Evolutionary conservation across 148 eudicot species (phyloP).

Genomic region (Diospyros kaki): DNA sequence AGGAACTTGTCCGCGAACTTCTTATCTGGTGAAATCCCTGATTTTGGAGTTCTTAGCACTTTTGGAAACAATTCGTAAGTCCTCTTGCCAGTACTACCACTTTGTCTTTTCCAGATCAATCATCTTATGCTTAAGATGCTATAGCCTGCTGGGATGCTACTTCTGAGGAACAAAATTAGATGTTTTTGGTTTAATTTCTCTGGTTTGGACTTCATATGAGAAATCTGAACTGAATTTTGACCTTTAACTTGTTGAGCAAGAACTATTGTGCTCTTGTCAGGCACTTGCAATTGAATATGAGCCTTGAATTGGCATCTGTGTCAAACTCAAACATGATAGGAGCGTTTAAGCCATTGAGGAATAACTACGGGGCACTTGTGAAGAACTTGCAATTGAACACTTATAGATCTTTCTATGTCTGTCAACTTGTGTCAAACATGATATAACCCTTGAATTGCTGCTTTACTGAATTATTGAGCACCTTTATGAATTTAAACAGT

Average conservation of each 20-base stretch:
- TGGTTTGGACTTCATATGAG: too few species aligned
- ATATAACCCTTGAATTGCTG: neutral
- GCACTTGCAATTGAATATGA: too few species aligned
- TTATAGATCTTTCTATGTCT: too few species aligned
- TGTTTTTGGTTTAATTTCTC: too few species aligned
- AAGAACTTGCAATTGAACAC: neutral
- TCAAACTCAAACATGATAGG: too few species aligned
- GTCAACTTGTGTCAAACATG: neutral
- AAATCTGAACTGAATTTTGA: too few species aligned
- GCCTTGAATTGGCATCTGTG: too few species aligned
- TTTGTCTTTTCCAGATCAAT: neutral
- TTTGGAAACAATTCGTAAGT: constrained; percentile 79
- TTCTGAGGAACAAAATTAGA: neutral
- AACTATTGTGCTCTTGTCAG: too few species aligned
- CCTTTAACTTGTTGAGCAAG: too few species aligned
- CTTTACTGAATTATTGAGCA: neutral
- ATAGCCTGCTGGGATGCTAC: neutral
- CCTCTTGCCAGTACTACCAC: constrained; percentile 5
- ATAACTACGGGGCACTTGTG: too few species aligned
- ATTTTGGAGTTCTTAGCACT: constrained; percentile 70
- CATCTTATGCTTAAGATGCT: neutral
- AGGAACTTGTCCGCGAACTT: constrained; percentile 95
- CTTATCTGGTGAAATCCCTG: constrained; percentile 91
- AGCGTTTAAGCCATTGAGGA: too few species aligned
- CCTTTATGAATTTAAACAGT: neutral